Evolutionary conservation across 176 grass and related monocot genomes (phyloP).

Genomic region (Paspalum notatum): DNA sequence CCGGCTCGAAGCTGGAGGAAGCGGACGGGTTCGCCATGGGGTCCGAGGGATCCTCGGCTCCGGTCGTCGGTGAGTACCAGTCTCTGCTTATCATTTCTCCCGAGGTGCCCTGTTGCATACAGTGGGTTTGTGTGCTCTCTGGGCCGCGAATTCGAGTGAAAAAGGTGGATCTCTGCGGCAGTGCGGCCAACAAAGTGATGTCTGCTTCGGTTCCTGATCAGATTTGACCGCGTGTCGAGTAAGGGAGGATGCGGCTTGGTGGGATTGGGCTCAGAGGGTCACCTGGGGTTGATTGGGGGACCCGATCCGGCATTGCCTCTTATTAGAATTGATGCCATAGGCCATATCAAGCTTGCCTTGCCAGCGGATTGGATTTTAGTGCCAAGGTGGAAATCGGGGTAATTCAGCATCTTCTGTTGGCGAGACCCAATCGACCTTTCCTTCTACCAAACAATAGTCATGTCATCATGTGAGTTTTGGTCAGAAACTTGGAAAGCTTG

Average conservation of each 20-base stretch:
- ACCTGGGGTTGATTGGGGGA: neutral
- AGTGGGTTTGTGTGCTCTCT: neutral
- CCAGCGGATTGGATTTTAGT: neutral
- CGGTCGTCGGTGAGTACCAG: constrained; percentile 51
- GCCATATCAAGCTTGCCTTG: neutral
- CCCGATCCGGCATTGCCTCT: constrained; percentile 20
- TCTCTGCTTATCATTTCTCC: neutral
- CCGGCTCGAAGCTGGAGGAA: constrained; percentile 35
- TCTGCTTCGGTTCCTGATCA: constrained; percentile 2
- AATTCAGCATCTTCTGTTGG: neutral
- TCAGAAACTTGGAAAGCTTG: constrained; percentile 15
- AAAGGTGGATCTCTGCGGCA: neutral
- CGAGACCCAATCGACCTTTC: neutral
- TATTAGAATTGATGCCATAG: neutral
- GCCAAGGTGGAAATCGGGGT: neutral
- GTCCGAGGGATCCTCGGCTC: constrained; percentile 49
- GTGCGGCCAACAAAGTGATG: neutral
- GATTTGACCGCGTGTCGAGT: neutral
- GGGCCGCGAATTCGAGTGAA: neutral
- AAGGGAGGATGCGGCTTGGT: neutral
- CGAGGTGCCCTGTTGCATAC: neutral
- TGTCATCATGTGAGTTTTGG: constrained; percentile 15
- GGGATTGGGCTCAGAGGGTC: neutral
- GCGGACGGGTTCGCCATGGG: constrained; percentile 43
- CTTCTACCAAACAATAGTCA: neutral